Conservation (phyloP, 1,139 yeast species). For the Geotrichum klebahnii region DNA sequence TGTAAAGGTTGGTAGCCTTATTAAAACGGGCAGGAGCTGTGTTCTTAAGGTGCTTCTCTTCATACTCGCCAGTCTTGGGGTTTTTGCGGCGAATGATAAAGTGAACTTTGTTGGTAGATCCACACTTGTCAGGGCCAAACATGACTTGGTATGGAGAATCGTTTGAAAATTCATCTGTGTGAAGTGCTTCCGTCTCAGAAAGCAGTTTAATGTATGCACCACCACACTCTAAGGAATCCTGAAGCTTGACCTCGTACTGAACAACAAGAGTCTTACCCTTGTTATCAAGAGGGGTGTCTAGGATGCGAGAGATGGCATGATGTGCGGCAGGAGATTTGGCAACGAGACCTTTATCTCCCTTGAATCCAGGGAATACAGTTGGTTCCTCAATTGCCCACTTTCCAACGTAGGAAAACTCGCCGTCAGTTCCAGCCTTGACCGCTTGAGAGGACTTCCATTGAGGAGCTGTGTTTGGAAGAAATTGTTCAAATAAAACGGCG, state of each 20-base stretch:
- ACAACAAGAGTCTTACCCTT: constrained; percentile 63
- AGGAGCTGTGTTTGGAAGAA: constrained; percentile 45
- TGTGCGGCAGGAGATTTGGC: constrained; percentile 70
- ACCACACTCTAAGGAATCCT: constrained; percentile 72
- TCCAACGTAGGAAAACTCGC: constrained; percentile 59
- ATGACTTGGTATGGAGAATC: constrained; percentile 74
- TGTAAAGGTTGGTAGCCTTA: constrained; percentile 60
- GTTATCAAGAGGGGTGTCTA: constrained; percentile 54
- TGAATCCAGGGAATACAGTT: constrained; percentile 52
- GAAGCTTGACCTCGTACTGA: constrained; percentile 84
- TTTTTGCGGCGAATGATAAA: constrained; percentile 61
- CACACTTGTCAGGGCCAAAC: constrained; percentile 96
- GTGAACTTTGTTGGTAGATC: constrained; percentile 71
- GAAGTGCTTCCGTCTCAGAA: constrained; percentile 46
- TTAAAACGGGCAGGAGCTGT: constrained; percentile 65
- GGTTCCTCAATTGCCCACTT: constrained; percentile 70
- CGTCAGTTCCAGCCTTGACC: constrained; percentile 46
- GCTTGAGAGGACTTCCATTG: constrained; percentile 66
- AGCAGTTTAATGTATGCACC: constrained; percentile 83
- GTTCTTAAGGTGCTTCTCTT: constrained; percentile 61
- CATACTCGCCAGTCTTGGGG: constrained; percentile 53
- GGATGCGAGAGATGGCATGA: constrained; percentile 67
- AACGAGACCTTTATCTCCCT: constrained; percentile 68
- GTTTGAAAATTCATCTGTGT: constrained; percentile 49
- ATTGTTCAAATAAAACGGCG: constrained; percentile 67